Base-by-base conservation (phyloP, 768 basidiomycete genomes). In the Epithele typhae region DNA sequence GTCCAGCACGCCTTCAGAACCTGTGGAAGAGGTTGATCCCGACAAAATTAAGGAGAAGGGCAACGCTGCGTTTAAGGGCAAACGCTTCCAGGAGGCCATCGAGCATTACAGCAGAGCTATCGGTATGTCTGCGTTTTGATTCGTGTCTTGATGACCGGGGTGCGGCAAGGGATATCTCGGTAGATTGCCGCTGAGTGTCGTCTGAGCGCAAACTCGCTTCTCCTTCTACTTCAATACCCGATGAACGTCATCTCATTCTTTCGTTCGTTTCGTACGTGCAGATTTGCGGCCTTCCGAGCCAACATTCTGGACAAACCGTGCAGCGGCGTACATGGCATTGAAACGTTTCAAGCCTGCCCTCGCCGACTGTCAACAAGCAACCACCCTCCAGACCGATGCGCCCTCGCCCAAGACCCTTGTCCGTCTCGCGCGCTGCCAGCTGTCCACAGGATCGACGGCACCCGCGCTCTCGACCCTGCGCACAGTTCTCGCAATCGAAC, bases 251-350 rank as follows among this genome's bases (percentile, higher is more conserved):
- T n/a, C n/a, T n/a, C n/a, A n/a, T 30, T 30, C 27, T 30, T 14
- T 7, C 27, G 8, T 30, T 14, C 27, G 27, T 30, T n/a, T n/a
- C 35, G 8, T 36, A n/a, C 8, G 12, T n/a, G 17, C 37, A 67
- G 67, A 62, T 8, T 45, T 63, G 11, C 48, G 53, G n/a, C 46
- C 63, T 3, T 53, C 55, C 1, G 86, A 92, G 63, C 80, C 90
- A 0, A 75, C 85, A 3, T 93, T 86, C 59, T 71, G 84, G 51
- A 88, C 89, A 0, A 94, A 94, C 63, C 81, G 91, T 23, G 91
- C 92, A 0, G 91, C 92, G 0, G 83, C 90, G 2, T 79, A 84
- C 60, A 93, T 94, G 79, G 79, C 81, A 0, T 61, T 87, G 41
- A 91, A 92, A 60, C 78, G 78, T 25, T 93, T 85, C 72, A 73